Conservation (phyloP, 1,139 yeast genomes). For the Pichia kudriavzevii region DNA sequence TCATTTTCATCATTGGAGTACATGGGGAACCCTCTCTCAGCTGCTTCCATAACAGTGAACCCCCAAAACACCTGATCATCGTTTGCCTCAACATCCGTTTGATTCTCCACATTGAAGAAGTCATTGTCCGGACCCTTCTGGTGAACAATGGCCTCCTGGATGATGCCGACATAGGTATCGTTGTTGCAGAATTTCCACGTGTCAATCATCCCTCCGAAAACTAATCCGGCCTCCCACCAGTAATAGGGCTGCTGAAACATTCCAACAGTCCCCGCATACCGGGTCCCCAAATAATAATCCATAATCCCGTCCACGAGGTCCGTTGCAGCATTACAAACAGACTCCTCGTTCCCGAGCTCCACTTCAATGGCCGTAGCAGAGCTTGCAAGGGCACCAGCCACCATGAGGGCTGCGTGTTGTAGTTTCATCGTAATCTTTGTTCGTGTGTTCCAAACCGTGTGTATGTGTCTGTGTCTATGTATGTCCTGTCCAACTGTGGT, state of each 20-base stretch:
- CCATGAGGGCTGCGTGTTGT: no score
- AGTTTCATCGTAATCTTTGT: no score
- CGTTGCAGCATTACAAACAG: slow-evolving; percentile 42
- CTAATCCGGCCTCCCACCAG: slow-evolving; percentile 99
- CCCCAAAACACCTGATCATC: slow-evolving; percentile 99
- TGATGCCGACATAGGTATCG: slow-evolving; percentile 53
- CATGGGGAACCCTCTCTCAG: slow-evolving; percentile 76
- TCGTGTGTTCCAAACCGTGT: no score
- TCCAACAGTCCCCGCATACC: slow-evolving; percentile 72
- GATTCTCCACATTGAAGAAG: slow-evolving; percentile 81
- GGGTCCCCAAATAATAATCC: slow-evolving; percentile 73
- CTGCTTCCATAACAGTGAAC: slow-evolving; percentile 81
- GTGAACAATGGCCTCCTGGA: slow-evolving; percentile 57
- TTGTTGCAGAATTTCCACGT: slow-evolving; percentile 67
- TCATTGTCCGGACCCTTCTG: slow-evolving; percentile 74
- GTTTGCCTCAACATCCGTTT: slow-evolving; percentile 88
- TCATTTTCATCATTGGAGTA: slow-evolving; percentile 39
- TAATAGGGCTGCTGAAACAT: slow-evolving; percentile 82
- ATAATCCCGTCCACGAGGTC: slow-evolving; percentile 59
- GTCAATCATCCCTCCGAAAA: slow-evolving; percentile 82
- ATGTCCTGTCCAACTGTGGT: no score
- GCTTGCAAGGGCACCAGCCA: no score
- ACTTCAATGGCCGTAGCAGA: slow-evolving; percentile 18
- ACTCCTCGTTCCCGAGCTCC: slow-evolving; percentile 22
- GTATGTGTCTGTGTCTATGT: no score